Conservation (phyloP, 176 grass and related monocot species). For the Urochloa ruziziensis region DNA sequence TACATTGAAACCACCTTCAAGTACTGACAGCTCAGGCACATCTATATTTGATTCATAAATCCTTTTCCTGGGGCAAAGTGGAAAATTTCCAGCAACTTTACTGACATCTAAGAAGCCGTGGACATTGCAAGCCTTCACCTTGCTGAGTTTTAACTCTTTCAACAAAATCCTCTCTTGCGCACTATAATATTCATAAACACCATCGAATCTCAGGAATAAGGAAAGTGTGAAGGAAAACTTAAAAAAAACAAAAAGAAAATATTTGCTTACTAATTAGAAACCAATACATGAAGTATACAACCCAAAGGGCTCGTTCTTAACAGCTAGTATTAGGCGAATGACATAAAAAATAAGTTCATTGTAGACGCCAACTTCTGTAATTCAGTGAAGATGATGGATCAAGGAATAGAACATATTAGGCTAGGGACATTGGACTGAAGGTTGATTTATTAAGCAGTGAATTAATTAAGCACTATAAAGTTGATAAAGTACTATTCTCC, state of each 20-base stretch:
- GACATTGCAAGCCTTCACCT: constrained; percentile 87
- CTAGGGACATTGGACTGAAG: not conserved
- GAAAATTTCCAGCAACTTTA: constrained; percentile 95
- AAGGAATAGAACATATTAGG: not conserved
- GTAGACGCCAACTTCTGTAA: not conserved
- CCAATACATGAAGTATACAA: not conserved
- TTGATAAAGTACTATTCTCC: not conserved
- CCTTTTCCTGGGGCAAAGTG: constrained; percentile 95
- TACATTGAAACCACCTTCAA: constrained; percentile 83
- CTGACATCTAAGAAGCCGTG: constrained; percentile 90
- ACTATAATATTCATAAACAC: constrained; percentile 45
- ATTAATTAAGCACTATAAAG: too few species aligned
- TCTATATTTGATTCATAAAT: constrained; percentile 77
- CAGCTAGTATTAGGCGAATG: not conserved
- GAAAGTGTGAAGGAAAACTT: not conserved
- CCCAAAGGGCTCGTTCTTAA: not conserved
- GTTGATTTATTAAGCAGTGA: not conserved
- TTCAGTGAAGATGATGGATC: not conserved
- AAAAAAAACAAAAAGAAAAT: not conserved
- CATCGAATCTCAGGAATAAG: constrained; percentile 13
- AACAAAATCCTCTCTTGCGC: constrained; percentile 85
- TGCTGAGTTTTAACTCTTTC: constrained; percentile 83
- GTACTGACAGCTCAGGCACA: constrained; percentile 57
- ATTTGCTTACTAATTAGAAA: not conserved
- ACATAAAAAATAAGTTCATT: not conserved